Evolutionary conservation across 768 basidiomycete genomes (phyloP).

Genomic region (Lanmaoa rubissima): DNA sequence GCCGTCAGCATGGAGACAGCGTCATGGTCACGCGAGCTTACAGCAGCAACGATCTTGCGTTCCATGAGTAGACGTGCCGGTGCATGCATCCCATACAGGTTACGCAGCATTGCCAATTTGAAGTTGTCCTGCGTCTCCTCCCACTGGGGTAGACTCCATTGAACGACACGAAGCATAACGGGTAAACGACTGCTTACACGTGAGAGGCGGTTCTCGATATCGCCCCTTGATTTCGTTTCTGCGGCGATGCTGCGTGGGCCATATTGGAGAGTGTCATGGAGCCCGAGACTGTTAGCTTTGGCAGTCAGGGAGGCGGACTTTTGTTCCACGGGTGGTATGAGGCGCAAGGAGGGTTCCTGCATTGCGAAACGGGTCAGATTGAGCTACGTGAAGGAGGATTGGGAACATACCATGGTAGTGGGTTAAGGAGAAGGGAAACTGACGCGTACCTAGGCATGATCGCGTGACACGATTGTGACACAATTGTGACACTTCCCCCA

Average conservation of each 20-base stretch:
- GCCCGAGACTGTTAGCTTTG: conserved; percentile 72
- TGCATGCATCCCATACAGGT: conserved; percentile 82
- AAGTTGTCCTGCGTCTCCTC: conserved; percentile 88
- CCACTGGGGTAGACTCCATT: conserved; percentile 59
- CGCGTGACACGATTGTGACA: conserved; percentile 30
- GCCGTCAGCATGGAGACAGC: not conserved
- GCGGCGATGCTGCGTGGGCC: conserved; percentile 81
- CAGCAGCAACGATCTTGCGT: conserved; percentile 76
- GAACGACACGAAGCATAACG: not conserved
- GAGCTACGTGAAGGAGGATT: not conserved
- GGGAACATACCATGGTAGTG: conserved; percentile 22
- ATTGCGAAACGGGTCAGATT: not conserved
- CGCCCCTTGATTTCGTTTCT: conserved; percentile 60
- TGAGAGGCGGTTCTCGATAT: conserved; percentile 69
- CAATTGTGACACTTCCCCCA: conserved; percentile 26
- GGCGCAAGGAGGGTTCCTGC: conserved; percentile 53
- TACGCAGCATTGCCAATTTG: conserved; percentile 79
- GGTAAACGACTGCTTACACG: conserved; percentile 49
- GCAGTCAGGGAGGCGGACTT: conserved; percentile 65
- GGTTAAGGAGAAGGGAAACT: not conserved
- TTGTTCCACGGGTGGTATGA: conserved; percentile 55
- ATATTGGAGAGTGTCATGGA: conserved; percentile 86
- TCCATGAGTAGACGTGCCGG: conserved; percentile 95
- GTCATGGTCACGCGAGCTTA: conserved; percentile 30
- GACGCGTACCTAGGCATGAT: conserved; percentile 20